Conservation (phyloP, 352 stramenopile genomes). For the Globisporangium irregulare region DNA sequence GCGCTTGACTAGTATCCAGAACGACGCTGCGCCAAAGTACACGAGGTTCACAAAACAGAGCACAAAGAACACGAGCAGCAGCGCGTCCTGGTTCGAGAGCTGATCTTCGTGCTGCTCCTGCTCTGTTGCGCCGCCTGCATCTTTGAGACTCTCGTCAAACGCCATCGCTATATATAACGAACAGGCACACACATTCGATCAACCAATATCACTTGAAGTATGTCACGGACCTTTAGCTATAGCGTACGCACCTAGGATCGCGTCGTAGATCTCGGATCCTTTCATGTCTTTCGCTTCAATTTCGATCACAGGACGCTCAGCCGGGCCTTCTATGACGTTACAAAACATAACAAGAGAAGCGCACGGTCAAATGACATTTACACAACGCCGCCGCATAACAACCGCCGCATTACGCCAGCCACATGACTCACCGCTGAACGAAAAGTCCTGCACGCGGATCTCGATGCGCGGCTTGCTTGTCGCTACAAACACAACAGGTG, state of each 20-base stretch:
- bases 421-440: conserved; percentile 18
- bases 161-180: conserved; percentile 8
- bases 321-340: conserved; percentile 34
- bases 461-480: conserved; percentile 17
- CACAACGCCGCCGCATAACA: not conserved
- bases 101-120: conserved; percentile 31
- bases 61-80: conserved; percentile 38
- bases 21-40: conserved; percentile 23
- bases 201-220: not conserved
- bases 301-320: conserved; percentile 40
- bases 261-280: conserved; percentile 46
- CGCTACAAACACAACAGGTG: conserved; percentile 14
- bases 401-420: not conserved
- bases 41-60: conserved; percentile 30
- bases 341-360: not conserved
- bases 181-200: conserved; percentile 1
- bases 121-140: conserved; percentile 19
- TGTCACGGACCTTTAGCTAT: not conserved
- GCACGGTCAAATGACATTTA: conserved; percentile 15
- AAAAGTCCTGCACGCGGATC: conserved; percentile 20
- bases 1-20: conserved; percentile 26
- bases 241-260: conserved; percentile 31
- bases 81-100: conserved; percentile 42
- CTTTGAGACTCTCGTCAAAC: conserved; percentile 14
- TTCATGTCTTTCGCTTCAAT: conserved; percentile 50